These are phyloP conservation scores for Pyrrhoderma lamaoense DNA, from an alignment of 1,284 basidiomycete species.

Conservation along the genomic window DNA sequence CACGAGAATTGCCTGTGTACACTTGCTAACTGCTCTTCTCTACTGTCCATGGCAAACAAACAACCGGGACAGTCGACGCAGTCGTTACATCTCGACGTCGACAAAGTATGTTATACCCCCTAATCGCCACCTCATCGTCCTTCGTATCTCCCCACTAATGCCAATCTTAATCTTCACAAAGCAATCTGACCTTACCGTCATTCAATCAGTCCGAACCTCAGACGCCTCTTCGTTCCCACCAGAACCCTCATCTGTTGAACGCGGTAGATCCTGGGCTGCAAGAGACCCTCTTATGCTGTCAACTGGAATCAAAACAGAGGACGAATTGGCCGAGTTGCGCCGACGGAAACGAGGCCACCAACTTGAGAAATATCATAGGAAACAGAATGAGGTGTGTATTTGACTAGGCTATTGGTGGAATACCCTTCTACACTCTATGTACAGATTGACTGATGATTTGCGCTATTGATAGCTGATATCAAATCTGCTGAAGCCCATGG, in stretches of 20 bases:
- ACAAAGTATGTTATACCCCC: slow-evolving; percentile 1
- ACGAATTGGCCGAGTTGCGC: slow-evolving; percentile 54
- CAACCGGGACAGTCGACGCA: not conserved
- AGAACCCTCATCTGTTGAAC: not conserved
- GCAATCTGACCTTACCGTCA: too few species aligned
- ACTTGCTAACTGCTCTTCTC: not conserved
- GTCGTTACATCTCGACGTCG: not conserved
- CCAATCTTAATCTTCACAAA: too few species aligned
- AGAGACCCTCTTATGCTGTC: slow-evolving; percentile 58
- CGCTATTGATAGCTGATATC: slow-evolving; percentile 57
- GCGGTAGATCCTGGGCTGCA: not conserved
- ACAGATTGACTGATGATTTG: slow-evolving; percentile 6
- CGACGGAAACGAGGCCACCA: slow-evolving; percentile 50
- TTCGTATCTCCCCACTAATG: too few species aligned
- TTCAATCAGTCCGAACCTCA: not conserved
- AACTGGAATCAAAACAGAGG: slow-evolving; percentile 48
- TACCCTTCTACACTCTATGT: slow-evolving; percentile 7
- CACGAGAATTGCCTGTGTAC: not conserved
- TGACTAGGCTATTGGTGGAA: slow-evolving; percentile 7
- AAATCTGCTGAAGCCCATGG: slow-evolving; percentile 82
- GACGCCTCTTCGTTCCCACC: not conserved
- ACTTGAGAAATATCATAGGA: slow-evolving; percentile 67
- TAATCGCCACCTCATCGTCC: not conserved
- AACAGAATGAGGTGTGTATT: slow-evolving; percentile 72
- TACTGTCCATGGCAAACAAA: not conserved